Evolutionary conservation across 2,329 filamentous ascomycete species (phyloP).

Genomic region (Cytospora mali): DNA sequence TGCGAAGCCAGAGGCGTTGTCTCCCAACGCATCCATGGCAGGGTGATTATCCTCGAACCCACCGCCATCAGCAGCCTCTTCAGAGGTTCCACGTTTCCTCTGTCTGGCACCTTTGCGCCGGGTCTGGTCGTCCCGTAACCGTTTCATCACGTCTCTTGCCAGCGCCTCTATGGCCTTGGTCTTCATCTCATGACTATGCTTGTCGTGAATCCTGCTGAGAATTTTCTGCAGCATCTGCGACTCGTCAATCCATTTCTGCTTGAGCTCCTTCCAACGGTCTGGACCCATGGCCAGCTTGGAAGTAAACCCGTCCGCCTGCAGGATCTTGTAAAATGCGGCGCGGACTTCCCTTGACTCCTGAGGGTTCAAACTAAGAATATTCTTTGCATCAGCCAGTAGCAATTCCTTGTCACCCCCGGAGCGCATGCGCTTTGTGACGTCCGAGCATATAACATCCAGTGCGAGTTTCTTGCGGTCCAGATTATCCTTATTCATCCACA

Average conservation of each 20-base stretch:
- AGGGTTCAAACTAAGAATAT: conserved; percentile 51
- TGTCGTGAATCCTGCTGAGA: conserved; percentile 55
- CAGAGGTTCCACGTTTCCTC: conserved; percentile 4
- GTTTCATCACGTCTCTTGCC: conserved; percentile 76
- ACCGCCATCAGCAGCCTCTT: conserved; percentile 36
- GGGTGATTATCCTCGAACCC: conserved; percentile 42
- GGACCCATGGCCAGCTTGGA: conserved; percentile 74
- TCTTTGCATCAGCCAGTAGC: conserved; percentile 75
- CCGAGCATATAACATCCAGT: conserved; percentile 77
- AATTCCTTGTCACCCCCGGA: conserved; percentile 62
- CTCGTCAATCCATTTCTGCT: conserved; percentile 65
- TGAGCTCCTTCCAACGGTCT: conserved; percentile 72
- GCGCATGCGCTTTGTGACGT: conserved; percentile 80
- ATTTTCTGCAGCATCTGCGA: conserved; percentile 58
- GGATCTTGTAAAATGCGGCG: conserved; percentile 64
- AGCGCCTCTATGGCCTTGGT: conserved; percentile 72
- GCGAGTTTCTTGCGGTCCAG: conserved; percentile 67
- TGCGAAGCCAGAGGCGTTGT: conserved; percentile 16
- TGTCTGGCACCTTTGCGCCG: conserved; percentile 43
- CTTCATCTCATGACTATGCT: conserved; percentile 58
- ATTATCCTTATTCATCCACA: conserved; percentile 59
- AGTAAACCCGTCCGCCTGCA: conserved; percentile 68
- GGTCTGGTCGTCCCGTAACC: conserved; percentile 68
- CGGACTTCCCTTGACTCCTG: conserved; percentile 60
- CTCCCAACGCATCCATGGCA: conserved; percentile 7